Evolutionary conservation across 371 early-diverging fungal species (phyloP), one percentile per base, ranked within the genome.

Genomic region (Dinochytrium kinnereticum): DNA sequence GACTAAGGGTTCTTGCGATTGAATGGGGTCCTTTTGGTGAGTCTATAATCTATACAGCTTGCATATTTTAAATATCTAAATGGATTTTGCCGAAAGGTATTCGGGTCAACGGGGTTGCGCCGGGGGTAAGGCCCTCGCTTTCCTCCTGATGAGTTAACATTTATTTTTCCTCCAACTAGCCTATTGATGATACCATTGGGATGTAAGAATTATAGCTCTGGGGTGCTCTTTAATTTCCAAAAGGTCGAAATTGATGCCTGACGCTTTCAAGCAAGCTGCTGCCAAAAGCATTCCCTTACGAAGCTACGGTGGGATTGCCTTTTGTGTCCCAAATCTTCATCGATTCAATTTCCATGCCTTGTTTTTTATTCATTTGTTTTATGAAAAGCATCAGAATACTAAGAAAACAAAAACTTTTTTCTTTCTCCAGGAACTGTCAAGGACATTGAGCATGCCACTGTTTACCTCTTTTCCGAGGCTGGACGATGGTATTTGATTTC

Each of bases 371-470:
- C n/a, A n/a, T n/a, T n/a, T n/a, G n/a, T n/a, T n/a, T n/a, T n/a
- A n/a, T n/a, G n/a, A n/a, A n/a, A n/a, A n/a, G n/a, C n/a, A n/a
- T n/a, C n/a, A n/a, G n/a, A n/a, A n/a, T n/a, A n/a, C n/a, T n/a
- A n/a, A n/a, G n/a, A n/a, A n/a, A n/a, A 57, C 57, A 57, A 24
- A 57, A 44, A 24, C 57, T 57, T 10, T 44, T 53, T 13, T 53
- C 2, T 40, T 10, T 80, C 87, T 39, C 69, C 85, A 76, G 92
- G 92, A 49, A 78, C 78, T 34, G 85, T 91, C 33, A 76, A 79
- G 34, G 93, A 93, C 76, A 91, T 92, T 75, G 93, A 89, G 71
- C 87, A 90, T 36, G 84, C 92, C 0, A 89, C 92, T 3, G 77
- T 94, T 33, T 94, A 89, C 77, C 79, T 94, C 57, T 87, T 87